Evolutionary conservation across 495 filamentous ascomycete genomes (phyloP).

Genomic region (Penicillium atrosanguineum): DNA sequence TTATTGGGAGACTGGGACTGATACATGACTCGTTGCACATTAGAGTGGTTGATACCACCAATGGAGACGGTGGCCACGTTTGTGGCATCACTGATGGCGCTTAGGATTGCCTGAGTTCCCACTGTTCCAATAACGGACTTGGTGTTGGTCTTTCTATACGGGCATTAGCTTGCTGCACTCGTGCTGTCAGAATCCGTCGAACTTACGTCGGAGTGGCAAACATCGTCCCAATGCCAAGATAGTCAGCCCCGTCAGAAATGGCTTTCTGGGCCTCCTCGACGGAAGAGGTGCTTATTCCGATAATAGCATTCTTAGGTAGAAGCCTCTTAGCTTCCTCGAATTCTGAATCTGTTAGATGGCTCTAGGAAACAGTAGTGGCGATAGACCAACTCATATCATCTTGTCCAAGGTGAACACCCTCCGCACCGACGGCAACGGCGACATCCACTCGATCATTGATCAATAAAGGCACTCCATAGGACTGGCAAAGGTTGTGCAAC

Average conservation of each 20-base stretch:
- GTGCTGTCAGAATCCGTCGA: background rate
- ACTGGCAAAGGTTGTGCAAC: constrained; percentile 66
- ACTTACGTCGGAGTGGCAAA: constrained; percentile 78
- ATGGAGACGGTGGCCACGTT: constrained; percentile 72
- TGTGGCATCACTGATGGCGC: constrained; percentile 41
- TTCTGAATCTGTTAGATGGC: background rate
- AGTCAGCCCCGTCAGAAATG: constrained; percentile 71
- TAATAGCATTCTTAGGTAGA: constrained; percentile 68
- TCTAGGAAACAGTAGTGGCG: background rate
- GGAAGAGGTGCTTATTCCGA: constrained; percentile 71
- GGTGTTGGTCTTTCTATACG: constrained; percentile 58
- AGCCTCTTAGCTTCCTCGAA: constrained; percentile 64
- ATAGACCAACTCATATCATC: constrained; percentile 75
- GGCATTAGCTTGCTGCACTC: constrained; percentile 8
- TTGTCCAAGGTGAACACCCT: constrained; percentile 92
- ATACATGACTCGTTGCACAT: constrained; percentile 69
- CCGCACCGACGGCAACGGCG: constrained; percentile 77
- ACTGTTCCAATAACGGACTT: constrained; percentile 78
- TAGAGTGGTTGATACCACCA: constrained; percentile 81
- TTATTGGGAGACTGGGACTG: constrained; percentile 54
- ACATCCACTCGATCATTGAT: constrained; percentile 98
- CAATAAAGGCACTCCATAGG: constrained; percentile 72
- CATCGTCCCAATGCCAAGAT: constrained; percentile 84
- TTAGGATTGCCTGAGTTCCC: constrained; percentile 70
- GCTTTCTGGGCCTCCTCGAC: constrained; percentile 65